Evolutionary conservation across 352 stramenopile genomes (phyloP), one percentile per base, ranked within the genome.

Genomic region (Phytophthora capsici): DNA sequence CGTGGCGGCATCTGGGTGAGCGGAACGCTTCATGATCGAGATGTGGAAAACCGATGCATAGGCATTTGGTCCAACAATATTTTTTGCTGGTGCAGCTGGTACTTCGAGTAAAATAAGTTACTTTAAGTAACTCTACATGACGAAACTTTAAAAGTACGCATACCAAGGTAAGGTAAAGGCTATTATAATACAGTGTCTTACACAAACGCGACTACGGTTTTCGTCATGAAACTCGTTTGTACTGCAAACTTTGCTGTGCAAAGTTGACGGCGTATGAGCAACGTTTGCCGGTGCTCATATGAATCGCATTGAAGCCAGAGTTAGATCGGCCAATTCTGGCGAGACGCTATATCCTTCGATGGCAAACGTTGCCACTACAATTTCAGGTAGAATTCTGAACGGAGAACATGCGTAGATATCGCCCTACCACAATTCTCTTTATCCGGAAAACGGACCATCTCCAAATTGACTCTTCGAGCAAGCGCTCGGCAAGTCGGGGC

Each of bases 401-500:
- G 17, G 43, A 57, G 59, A 34, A 34, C 13, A 34, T 34, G 28
- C 28, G 28, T 34, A 34, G 28, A 34, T 34, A 8, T 8, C 28
- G 28, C 28, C 3, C 28, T 5, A 9, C 14, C 28, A 14, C 28
- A 14, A 14, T 14, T 34, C 13, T 14, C 28, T 41, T 63, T 70
- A 65, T 70, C 45, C 54, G 61, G 53, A 69, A 58, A 64, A 44
- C n/a, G 30, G 45, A n/a, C 17, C 30, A 30, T 19, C 10, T 38
- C 12, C 14, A 13, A 34, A 17, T 63, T 36, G 41, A 20, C 45
- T 50, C 16, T 63, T 51, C 60, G 44, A 57, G 10, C 12, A n/a
- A 44, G 55, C 58, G 20, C 22, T 36, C 25, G 16, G 30, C 32
- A 40, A 53, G 28, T 32, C 12, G 28, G 28, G 36, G 48, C 25